These are phyloP conservation scores for Dacryopinax primogenitus DNA, from an alignment of 768 basidiomycete species.

Conservation along the genomic window DNA sequence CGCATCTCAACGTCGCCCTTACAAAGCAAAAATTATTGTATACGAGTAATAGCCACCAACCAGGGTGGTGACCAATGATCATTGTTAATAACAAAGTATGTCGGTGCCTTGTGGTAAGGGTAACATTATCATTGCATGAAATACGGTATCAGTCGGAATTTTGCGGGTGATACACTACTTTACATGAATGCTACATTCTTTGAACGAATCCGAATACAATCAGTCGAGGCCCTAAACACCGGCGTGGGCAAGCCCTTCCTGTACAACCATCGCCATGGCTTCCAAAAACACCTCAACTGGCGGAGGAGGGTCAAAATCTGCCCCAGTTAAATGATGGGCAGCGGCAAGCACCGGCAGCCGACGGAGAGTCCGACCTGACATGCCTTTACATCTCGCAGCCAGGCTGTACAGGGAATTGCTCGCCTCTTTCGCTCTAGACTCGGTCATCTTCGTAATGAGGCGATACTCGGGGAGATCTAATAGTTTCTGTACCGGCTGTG, in stretches of 20 bases:
- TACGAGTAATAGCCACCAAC: neutral
- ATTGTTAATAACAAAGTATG: conserved; percentile 9
- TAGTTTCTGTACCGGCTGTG: conserved; percentile 7
- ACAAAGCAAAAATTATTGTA: conserved; percentile 8
- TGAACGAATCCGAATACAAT: too few relatives aligned
- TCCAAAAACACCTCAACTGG: conserved; percentile 61
- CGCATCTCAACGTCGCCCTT: conserved; percentile 3
- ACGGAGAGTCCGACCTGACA: conserved; percentile 86
- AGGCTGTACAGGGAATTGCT: conserved; percentile 50
- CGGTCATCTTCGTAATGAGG: conserved; percentile 12
- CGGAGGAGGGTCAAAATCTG: conserved; percentile 1
- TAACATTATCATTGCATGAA: too few relatives aligned
- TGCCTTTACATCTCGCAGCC: conserved; percentile 68
- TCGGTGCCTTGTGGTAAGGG: too few relatives aligned
- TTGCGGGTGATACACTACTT: too few relatives aligned
- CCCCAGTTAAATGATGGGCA: conserved; percentile 55
- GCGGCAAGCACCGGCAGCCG: conserved; percentile 90
- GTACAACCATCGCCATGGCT: conserved; percentile 72
- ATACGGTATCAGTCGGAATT: too few relatives aligned
- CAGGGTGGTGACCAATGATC: conserved; percentile 6
- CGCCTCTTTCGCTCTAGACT: conserved; percentile 30
- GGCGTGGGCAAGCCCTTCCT: conserved; percentile 20
- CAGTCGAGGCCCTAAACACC: too few relatives aligned
- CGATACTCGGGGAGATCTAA: conserved; percentile 11
- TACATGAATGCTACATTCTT: too few relatives aligned